These are phyloP conservation scores for Pichia sp. DNA, from an alignment of 1,139 yeast genomes.

Conservation along the genomic window DNA sequence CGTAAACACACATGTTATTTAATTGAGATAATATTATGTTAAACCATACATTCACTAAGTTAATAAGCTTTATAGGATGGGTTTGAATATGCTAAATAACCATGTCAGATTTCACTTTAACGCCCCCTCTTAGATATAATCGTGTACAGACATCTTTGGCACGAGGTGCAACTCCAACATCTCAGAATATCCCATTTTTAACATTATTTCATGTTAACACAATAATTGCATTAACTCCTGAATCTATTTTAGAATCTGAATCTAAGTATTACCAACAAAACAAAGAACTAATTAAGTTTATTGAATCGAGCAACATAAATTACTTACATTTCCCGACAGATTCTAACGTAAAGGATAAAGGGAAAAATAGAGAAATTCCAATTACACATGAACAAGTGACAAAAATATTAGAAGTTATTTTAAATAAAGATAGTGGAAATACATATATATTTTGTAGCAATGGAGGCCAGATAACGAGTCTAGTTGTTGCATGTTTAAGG, in stretches of 20 bases:
- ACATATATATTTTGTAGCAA: slow-evolving; percentile 80
- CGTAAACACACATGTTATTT: too few species aligned
- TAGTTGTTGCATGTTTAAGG: slow-evolving; percentile 79
- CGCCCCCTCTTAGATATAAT: slow-evolving; percentile 79
- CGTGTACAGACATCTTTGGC: slow-evolving; percentile 64
- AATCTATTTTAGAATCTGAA: slow-evolving; percentile 51
- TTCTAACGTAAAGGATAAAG: slow-evolving; percentile 47
- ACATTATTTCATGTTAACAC: slow-evolving; percentile 60
- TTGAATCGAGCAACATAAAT: slow-evolving; percentile 40
- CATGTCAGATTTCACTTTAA: slow-evolving; percentile 32
- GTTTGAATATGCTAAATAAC: too few species aligned
- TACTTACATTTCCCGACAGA: slow-evolving; percentile 64
- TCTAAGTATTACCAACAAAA: slow-evolving; percentile 61
- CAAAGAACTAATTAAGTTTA: slow-evolving; percentile 47
- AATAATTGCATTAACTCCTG: slow-evolving; percentile 77
- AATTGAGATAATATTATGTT: too few species aligned
- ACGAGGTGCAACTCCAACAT: slow-evolving; percentile 84
- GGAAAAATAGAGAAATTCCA: slow-evolving; percentile 76
- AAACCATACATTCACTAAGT: too few species aligned
- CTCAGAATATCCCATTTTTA: slow-evolving; percentile 68
- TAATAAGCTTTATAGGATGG: too few species aligned
- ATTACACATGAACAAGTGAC: slow-evolving; percentile 58
- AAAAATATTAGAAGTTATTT: slow-evolving; percentile 52
- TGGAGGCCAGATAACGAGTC: slow-evolving; percentile 82
- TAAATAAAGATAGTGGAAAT: slow-evolving; percentile 59